A percentile compares a stretch with the other conserved stretches of the same genome.
These are phyloP conservation scores for Chlamydomonas reinhardtii DNA, from an alignment of 163 green algal genomes.

Conservation along the genomic window DNA sequence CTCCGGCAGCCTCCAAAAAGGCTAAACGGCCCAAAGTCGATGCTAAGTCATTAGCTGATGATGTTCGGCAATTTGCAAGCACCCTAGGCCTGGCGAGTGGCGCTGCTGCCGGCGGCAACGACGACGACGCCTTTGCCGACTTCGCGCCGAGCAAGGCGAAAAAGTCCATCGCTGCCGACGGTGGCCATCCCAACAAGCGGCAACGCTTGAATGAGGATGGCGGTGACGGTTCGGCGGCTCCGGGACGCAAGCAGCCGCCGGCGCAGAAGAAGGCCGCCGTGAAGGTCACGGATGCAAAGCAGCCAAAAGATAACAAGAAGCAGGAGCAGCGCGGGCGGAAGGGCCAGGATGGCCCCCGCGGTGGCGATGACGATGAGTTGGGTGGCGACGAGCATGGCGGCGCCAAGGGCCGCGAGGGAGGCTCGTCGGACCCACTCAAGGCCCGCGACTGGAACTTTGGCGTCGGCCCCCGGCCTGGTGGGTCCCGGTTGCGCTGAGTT, in stretches of 20 bases:
- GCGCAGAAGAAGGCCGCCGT: not conserved
- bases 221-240: not conserved
- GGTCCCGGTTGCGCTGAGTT: not conserved
- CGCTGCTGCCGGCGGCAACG: constrained; percentile 21
- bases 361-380: not conserved
- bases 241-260: constrained; percentile 23
- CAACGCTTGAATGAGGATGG: constrained; percentile 34
- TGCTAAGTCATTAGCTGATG: constrained; percentile 43
- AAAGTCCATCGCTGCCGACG: constrained; percentile 37
- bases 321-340: not conserved
- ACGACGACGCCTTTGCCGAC: constrained; percentile 73
- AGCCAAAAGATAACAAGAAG: not conserved
- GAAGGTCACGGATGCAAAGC: no score
- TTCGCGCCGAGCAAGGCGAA: constrained; percentile 80
- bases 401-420: not conserved
- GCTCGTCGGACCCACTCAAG: constrained; percentile 2
- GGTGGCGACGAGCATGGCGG: not conserved
- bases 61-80: constrained; percentile 80
- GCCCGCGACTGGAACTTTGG: constrained; percentile 73
- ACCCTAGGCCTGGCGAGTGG: constrained; percentile 67
- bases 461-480: constrained; percentile 69
- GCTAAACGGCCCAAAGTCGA: constrained; percentile 25
- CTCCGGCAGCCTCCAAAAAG: constrained; percentile 24
- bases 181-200: constrained; percentile 31
- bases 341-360: not conserved